Evolutionary conservation across 1,284 basidiomycete genomes (phyloP), one percentile per base, ranked within the genome.

Genomic region (Sporisorium exsertum): DNA sequence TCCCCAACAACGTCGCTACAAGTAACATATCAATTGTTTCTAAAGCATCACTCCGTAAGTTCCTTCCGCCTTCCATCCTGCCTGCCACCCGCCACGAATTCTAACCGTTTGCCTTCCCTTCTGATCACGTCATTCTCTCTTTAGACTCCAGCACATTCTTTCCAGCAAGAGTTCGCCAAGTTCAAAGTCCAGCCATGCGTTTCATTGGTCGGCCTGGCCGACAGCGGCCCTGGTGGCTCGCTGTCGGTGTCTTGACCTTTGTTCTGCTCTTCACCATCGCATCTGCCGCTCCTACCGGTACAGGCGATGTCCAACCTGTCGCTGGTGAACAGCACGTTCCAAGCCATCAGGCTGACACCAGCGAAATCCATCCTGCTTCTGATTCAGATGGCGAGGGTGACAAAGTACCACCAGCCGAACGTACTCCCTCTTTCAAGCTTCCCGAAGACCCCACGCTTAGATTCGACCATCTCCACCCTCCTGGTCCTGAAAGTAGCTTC

Each of bases 191-290:
- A 18, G 35, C n/a, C 7, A 72, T 72, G 69, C 59, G 24, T 24
- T n/a, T 63, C n/a, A 63, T 47, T 43, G 42, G 59, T 18, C 51
- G 42, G 27, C 16, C n/a, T 18, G n/a, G 27, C 24, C 51, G 56
- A 55, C 42, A 56, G 43, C 45, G 45, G 69, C 69, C 63, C 33
- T 66, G 52, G 59, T 72, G 69, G 69, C 59, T 72, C 35, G 16
- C 58, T 16, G 40, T 66, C 52, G 59, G 55, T 43, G 22, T 53
- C 26, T 33, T 66, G 8, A 33, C 51, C 59, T 63, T n/a, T 27
- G 18, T 59, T 26, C 24, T 59, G 18, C 26, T 72, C 32, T 56
- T 58, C 53, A 35, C 63, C 29, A 0, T 59, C 26, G 33, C 58
- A 10, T 37, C 40, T 5, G 68, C 68, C 43, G 63, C 32, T 46